Conservation (phyloP, 768 basidiomycete species). For the Cystobasidium tubakii region DNA sequence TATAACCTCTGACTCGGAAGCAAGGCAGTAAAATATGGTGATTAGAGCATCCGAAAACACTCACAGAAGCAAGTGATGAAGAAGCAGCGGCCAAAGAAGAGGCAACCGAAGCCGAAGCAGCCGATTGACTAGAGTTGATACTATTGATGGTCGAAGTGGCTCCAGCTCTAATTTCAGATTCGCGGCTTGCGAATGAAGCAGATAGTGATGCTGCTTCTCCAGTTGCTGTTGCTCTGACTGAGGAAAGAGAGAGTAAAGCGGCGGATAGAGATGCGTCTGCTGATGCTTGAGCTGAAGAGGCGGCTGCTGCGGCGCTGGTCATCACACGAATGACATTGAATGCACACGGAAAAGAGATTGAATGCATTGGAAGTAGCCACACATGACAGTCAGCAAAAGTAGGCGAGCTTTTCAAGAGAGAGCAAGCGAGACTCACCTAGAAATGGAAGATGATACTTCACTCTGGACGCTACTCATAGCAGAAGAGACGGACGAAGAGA, state of each 20-base stretch:
- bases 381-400: no score
- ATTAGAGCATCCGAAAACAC: no score
- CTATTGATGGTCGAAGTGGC: not conserved
- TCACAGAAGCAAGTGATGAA: no score
- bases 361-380: no score
- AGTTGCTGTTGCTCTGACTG: constrained; percentile 17
- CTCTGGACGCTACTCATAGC: not conserved
- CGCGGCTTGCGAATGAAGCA: constrained; percentile 12
- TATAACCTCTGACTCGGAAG: no score
- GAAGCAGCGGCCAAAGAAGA: constrained; percentile 2
- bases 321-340: not conserved
- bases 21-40: no score
- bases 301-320: not conserved
- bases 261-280: not conserved
- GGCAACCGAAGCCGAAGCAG: not conserved
- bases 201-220: not conserved
- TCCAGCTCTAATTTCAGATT: not conserved
- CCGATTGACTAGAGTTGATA: not conserved
- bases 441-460: not conserved
- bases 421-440: no score
- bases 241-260: not conserved
- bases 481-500: not conserved
- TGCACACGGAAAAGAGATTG: no score
- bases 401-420: no score
- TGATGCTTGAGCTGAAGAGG: not conserved